Evolutionary conservation across 495 filamentous ascomycete genomes (phyloP), one percentile per base, ranked within the genome.

Genomic region (Staphylotrichum longicolle): DNA sequence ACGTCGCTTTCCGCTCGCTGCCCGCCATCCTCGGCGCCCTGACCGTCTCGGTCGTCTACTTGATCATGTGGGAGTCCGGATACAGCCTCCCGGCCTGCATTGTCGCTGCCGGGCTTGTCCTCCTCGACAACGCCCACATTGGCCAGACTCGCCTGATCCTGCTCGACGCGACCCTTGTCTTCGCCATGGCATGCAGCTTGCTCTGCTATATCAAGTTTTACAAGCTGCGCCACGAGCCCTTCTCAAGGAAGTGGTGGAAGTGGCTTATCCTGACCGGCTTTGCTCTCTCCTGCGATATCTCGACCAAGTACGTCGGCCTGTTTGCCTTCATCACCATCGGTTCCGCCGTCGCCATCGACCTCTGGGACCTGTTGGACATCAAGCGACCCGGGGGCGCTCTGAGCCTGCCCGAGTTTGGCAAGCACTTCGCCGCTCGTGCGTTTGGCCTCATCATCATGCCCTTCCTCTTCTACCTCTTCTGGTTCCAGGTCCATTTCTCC

Each of bases 41-140:
- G 63, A 98, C 95, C 2, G 91, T 99, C 49, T 88, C 93, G n/a
- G 89, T 93, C 20, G 87, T 91, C 14, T 99, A 94, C 75, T 72
- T 95, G 75, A 98, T 96, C 66, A 99, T 99, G 94, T 98, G 94
- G 94, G 94, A 99, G 76, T 96, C 93, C 11, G 95, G 93, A 56
- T 99, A 98, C 69, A 95, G 91, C 46, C 78, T 99, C 20, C 94
- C 94, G 5, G 95, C 94, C 56, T 95, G 90, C 71, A 80, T 97
- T 45, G 78, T 96, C 62, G 89, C 94, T 32, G 85, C 95, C 8
- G 86, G 88, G 34, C 80, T 99, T 34, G 82, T 99, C 63, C 85
- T 99, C 42, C 91, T 99, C 71, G 94, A 99, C 77, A 99, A 99
- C 74, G 94, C 93, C 45, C 94, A 99, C 73, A 92, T 99, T 75